phyloP scores from a whole-genome alignment of 495 filamentous ascomycete species.

The Alectoria sarmentosa region DNA sequence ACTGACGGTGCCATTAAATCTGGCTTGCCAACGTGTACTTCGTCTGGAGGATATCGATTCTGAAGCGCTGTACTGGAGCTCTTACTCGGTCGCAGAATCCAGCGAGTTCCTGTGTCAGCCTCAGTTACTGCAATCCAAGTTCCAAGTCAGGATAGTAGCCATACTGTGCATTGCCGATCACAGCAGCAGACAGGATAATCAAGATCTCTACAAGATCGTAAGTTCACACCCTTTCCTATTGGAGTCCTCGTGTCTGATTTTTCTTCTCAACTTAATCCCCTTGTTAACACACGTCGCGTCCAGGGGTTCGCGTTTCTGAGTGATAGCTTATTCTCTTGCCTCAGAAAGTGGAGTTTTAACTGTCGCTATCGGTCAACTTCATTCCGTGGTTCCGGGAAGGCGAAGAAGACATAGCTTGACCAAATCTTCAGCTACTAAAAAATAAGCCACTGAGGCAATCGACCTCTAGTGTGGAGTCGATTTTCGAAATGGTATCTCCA shows the following conservation, averaged over 20 bases:
- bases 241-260: neutral
- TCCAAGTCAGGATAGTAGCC: neutral
- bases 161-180: neutral
- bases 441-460: neutral
- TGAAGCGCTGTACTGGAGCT: neutral
- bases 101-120: neutral
- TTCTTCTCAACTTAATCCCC: neutral
- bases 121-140: neutral
- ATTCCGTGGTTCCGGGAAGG: neutral
- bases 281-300: slow-evolving; percentile 5
- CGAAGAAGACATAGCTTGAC: neutral
- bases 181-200: neutral
- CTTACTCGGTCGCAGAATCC: neutral
- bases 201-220: neutral
- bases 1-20: neutral
- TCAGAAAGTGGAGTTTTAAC: neutral
- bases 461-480: neutral
- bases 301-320: neutral
- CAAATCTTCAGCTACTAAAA: neutral
- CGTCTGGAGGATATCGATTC: neutral
- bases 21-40: neutral
- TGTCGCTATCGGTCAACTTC: neutral
- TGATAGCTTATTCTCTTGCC: neutral
- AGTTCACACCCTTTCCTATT: neutral
- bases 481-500: neutral